Base-by-base conservation (phyloP, 768 basidiomycete genomes). In the Agrocybe praecox region DNA sequence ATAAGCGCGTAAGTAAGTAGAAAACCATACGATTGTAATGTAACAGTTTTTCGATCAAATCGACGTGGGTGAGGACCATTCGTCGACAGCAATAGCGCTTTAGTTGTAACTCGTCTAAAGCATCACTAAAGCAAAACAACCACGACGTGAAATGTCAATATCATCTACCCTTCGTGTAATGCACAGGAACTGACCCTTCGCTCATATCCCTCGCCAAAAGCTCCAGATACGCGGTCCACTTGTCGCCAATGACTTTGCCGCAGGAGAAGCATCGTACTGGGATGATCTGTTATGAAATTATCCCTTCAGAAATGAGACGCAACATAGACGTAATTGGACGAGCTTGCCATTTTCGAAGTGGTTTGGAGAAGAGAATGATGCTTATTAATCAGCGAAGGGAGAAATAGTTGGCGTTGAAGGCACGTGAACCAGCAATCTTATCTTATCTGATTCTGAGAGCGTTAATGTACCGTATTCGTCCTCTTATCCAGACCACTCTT, bases 21-120 rank as follows among this genome's bases (percentile, higher is more conserved):
- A 14, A n/a, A 40, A 40, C 4, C 90, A 64, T 50, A 97, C 95
- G 94, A 72, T 96, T 96, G 72, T 96, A 98, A 66, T 96, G 94
- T 21, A 98, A 78, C 17, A 98, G 81, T 74, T 98, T 98, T 75
- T 98, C 96, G 63, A 98, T 98, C 60, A 98, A 80, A 74, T 98
- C 96, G 54, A 98, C 96, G 70, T 98, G 96, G 0, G 96, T 98
- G 52, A 98, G 77, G 6, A 98, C 92, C 96, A 98, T 98, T 46
- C 96, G 85, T 46, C 96, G 82, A 74, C 96, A 98, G 74, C 96
- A 98, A 68, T 98, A 98, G 53, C 96, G 78, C 72, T 93, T 96
- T 45, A 98, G 75, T 62, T 95, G 90, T 1, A 96, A 77, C 64
- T 90, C 87, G 59, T 96, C 94, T 44, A 97, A 81, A 5, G 94